Base-by-base conservation (phyloP, 768 basidiomycete genomes). In the Tubosaeta brunneosetosa region DNA sequence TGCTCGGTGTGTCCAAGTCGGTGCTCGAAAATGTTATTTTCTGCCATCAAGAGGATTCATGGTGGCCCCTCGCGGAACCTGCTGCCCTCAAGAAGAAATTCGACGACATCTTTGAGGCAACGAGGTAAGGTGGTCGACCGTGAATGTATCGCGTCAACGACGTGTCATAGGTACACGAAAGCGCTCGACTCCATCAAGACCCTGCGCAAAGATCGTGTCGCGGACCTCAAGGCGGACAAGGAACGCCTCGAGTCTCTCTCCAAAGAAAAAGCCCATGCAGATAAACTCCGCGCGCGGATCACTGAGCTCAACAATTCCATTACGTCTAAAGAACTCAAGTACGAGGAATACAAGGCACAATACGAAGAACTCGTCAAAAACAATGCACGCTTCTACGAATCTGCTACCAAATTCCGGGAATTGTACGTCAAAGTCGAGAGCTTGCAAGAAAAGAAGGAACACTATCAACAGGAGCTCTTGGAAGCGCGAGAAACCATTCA, bases 1-100 rank as follows among this genome's bases (percentile, higher is more conserved):
- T 97, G 14, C 80, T 98, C 16, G 97, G 97, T 29, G 97, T 98
- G 12, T 97, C 93, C 12, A 97, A 94, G 68, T 87, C 94, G n/a
- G 94, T 99, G 33, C 83, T 98, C 22, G 95, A 98, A 62, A 98
- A 97, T 65, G 97, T 99, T 62, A 98, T 99, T 45, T 99, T 99
- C 64, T 99, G 97, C 69, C 97, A 99, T 69, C 97, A 99, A 71
- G 97, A 99, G 63, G 97, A 99, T 49, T 94, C 93, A 0, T 97
- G 91, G 62, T 99, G 97, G 97, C 97, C 97, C 0, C 77, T 99
- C 22, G 79, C 94, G 0, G 97, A 98, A 61, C 90, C 95, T 2
- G 74, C 90, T 11, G 80, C 84, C 0, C 72, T 99, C 34, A 99
- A 99, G 78, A 98, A 97, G 79, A 98, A 98, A 67, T 99, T 99